phyloP scores from a whole-genome alignment of 495 filamentous ascomycete genomes.

The Hypomontagnella submonticulosa region DNA sequence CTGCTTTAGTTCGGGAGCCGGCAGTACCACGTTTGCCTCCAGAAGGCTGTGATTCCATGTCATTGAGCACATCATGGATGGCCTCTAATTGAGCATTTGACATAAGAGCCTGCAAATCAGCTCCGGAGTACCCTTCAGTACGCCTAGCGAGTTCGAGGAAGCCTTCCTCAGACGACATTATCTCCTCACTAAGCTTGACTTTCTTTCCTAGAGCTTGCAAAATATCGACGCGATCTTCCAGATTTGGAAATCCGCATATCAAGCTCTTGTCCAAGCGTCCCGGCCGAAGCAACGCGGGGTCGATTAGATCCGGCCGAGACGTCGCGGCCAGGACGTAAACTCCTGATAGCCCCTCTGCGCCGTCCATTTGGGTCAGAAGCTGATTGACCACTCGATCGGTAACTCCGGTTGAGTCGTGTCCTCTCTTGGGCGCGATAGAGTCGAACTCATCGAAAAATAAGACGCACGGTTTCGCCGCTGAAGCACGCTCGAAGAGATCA shows the following conservation, averaged over 20 bases:
- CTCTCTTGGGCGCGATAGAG: conserved; percentile 94
- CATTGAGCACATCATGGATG: conserved; percentile 89
- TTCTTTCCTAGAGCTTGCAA: conserved; percentile 82
- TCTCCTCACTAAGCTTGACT: conserved; percentile 71
- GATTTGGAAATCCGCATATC: conserved; percentile 84
- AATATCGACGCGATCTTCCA: conserved; percentile 87
- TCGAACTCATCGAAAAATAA: conserved; percentile 99
- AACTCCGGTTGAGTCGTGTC: conserved; percentile 95
- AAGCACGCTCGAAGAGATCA: conserved; percentile 91
- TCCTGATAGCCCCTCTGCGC: conserved; percentile 91
- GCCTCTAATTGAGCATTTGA: conserved; percentile 98
- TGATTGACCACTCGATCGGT: conserved; percentile 99
- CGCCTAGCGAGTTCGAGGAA: conserved; percentile 73
- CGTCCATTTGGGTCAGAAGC: conserved; percentile 98
- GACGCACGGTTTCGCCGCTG: conserved; percentile 88
- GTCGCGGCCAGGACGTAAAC: conserved; percentile 98
- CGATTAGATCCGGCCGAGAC: conserved; percentile 89
- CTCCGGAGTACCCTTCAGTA: conserved; percentile 94
- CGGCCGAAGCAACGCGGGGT: conserved; percentile 88
- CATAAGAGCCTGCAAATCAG: conserved; percentile 92
- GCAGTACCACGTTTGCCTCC: conserved; percentile 39
- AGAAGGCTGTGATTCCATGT: conserved; percentile 57
- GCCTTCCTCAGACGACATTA: conserved; percentile 63
- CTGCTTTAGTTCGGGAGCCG: conserved; percentile 49
- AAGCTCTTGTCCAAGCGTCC: conserved; percentile 91